Evolutionary conservation across 169 alveolate species (phyloP), one percentile per base, ranked within the genome.

Genomic region (Eimeria praecox): DNA sequence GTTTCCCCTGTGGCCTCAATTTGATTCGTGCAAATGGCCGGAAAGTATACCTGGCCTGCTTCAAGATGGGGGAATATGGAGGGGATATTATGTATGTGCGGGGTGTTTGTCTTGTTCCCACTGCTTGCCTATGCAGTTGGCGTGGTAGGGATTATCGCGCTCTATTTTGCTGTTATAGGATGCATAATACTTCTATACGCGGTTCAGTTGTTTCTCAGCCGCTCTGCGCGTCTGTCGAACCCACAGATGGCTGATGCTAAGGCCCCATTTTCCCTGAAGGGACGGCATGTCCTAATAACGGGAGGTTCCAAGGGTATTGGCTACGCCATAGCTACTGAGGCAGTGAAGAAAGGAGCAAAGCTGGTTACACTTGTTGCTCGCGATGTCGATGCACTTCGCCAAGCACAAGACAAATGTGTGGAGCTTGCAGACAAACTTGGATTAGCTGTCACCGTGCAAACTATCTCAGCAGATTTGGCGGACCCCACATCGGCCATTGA

Each of bases 221-320:
- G 92, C 35, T 54, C 80, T 86, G 78, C 92, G 38, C 66, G 78
- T 62, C 35, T 33, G 40, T 35, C 92, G 22, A 33, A 86, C 27
- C 30, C 77, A 30, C 42, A 54, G 22, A 24, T 16, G 49, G 64
- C 62, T 9, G 71, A 38, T 10, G 30, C 78, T 20, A 38, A 30
- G 92, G 42, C 62, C 46, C 92, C 92, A 22, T 86, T 56, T 27
- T 62, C 94, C 49, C 10, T 92, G 22, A 44, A 69, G 12, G 96
- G 96, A 14, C 40, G 94, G 30, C 96, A 94, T 64, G 96, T 86
- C 9, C 75, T 94, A 52, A 85, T 94, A 64, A 94, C 95, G 14
- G 96, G 96, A 12, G 96, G 95, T 4, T 94, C 96, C 6, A 87
- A 87, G 35, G 96, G 96, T 33, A 73, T 94, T 12, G 96, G 96